Conservation (phyloP, 306 rosid species). For the Cucurbita argyrosperma region DNA sequence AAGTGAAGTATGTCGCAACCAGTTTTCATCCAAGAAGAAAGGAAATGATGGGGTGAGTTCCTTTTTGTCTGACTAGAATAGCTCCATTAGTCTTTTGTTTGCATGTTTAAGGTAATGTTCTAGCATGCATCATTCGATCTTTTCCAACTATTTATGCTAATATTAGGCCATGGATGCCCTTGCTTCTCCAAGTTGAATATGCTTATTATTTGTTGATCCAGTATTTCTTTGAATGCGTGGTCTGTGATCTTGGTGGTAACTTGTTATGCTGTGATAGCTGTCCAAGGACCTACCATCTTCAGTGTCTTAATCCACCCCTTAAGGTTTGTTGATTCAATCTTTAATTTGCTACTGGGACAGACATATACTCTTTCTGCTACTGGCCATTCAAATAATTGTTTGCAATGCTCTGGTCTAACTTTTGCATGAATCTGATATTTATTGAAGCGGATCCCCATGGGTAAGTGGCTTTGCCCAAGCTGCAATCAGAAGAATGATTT, state of each 20-base stretch:
- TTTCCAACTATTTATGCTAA: background rate
- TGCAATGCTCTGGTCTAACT: constrained; percentile 3
- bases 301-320: constrained; percentile 94
- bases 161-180: background rate
- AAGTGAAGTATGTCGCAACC: constrained; percentile 38
- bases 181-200: background rate
- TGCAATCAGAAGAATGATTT: constrained; percentile 62
- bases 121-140: background rate
- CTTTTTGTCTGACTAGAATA: constrained; percentile 4
- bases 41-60: constrained; percentile 96
- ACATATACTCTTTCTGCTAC: background rate
- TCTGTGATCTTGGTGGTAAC: constrained; percentile 97
- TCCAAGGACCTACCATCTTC: constrained; percentile 89
- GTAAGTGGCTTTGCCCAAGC: constrained; percentile 91
- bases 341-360: background rate
- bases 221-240: constrained; percentile 83
- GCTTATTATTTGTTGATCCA: constrained; percentile 23
- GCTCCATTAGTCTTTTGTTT: background rate
- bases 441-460: constrained; percentile 78
- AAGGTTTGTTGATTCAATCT: constrained; percentile 48
- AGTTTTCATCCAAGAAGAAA: constrained; percentile 64
- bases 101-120: background rate
- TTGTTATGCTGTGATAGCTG: constrained; percentile 95
- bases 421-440: background rate
- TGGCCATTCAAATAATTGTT: background rate